Evolutionary conservation across 73 alveolate genomes (phyloP), one percentile per base, ranked within the genome.

Genomic region (Breviolum minutum): DNA sequence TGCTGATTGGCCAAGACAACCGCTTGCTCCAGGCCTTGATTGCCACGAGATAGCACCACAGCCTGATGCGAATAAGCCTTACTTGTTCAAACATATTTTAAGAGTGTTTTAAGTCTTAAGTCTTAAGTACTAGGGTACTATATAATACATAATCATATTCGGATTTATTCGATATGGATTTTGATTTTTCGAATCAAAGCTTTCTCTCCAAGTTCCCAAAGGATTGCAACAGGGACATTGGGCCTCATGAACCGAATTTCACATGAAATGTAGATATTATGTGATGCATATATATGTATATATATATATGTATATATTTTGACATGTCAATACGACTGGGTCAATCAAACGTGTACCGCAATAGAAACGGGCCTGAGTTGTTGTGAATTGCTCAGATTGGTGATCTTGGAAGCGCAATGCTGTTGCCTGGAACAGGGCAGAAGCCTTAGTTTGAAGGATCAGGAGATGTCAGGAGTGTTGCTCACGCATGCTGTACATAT

Each of bases 371-470:
- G 63, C 63, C 86, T 30, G 86, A 22, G n/a, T 22, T 40, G 54
- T 62, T 30, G 5, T 30, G 14, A 13, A 40, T n/a, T 11, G 40
- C 20, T 27, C 98, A 73, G 98, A 92, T 92, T 73, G 98, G 98
- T 61, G 98, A 92, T 48, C 98, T 92, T 48, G 98, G 98, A 64
- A 92, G 98, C 29, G 98, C 98, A 26, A 92, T 92, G 98, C 98
- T 92, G 63, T 66, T 92, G 30, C 98, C 98, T 14, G 98, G 98
- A 68, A 92, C 90, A 14, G 98, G 98, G 98, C 90, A 2, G 81
- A 24, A 64, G 60, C 73, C 98, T 86, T n/a, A n/a, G n/a, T n/a
- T n/a, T n/a, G n/a, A n/a, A n/a, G n/a, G n/a, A n/a, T 17, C 74
- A 54, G 29, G 20, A 48, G 40, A 12, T 29, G 26, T 27, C 63